phyloP scores from a whole-genome alignment of 108 stramenopile species.

The Bacterosira constricta region DNA sequence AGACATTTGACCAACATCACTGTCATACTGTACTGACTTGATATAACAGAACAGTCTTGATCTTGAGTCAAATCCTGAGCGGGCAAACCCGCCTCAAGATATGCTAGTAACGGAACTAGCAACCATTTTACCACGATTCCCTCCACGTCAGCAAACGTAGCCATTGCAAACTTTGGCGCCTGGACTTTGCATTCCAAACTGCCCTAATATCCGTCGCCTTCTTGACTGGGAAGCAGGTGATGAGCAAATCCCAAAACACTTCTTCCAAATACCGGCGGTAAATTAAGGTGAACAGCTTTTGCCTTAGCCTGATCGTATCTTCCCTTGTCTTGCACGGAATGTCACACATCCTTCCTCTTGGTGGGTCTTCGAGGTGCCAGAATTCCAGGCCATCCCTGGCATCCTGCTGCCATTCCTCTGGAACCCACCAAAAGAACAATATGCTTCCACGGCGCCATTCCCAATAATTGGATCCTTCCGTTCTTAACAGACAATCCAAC shows the following conservation, averaged over 20 bases:
- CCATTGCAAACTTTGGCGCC: slow-evolving; percentile 41
- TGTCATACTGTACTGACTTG: neutral
- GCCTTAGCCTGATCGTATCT: neutral
- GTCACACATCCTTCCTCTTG: neutral
- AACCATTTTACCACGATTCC: slow-evolving; percentile 11
- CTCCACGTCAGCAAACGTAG: slow-evolving; percentile 9
- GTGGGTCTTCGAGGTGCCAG: neutral
- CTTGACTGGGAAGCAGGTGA: slow-evolving; percentile 22
- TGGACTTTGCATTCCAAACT: slow-evolving; percentile 38
- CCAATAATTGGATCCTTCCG: no score
- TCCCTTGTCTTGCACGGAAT: neutral
- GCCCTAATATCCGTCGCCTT: slow-evolving; percentile 45
- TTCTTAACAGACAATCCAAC: no score
- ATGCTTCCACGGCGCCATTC: slow-evolving; percentile 35
- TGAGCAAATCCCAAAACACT: neutral
- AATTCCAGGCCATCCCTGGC: slow-evolving; percentile 14
- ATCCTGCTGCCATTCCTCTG: neutral
- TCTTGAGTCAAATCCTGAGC: slow-evolving; percentile 4
- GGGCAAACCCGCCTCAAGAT: neutral
- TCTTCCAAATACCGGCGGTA: slow-evolving; percentile 3
- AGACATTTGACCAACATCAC: neutral
- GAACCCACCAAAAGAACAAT: slow-evolving; percentile 40
- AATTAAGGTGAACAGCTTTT: neutral
- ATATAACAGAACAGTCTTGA: neutral
- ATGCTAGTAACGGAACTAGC: slow-evolving; percentile 6